A percentile compares a stretch with the other conserved stretches of the same genome.
Evolutionary conservation across 495 filamentous ascomycete species (phyloP).

Genomic region (Penicillium flavigenum): DNA sequence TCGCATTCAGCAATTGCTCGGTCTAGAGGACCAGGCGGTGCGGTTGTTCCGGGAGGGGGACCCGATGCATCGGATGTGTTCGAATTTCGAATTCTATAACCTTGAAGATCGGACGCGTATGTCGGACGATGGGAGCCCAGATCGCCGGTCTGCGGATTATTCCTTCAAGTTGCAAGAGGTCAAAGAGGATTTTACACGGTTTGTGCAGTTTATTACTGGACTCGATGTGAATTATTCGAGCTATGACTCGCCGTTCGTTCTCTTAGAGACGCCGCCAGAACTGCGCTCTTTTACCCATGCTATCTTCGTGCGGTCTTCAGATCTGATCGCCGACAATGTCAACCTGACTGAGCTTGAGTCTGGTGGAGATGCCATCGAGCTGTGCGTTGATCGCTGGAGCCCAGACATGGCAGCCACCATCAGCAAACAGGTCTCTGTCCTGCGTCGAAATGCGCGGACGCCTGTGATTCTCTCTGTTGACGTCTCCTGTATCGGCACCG

Average conservation of each 20-base stretch:
- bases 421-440: conserved; percentile 45
- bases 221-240: conserved; percentile 52
- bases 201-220: conserved; percentile 65
- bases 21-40: conserved; percentile 55
- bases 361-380: conserved; percentile 68
- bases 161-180: conserved; percentile 71
- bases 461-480: conserved; percentile 72
- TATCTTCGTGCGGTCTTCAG: conserved; percentile 61
- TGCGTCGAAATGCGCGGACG: conserved; percentile 57
- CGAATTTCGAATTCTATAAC: conserved; percentile 81
- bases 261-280: conserved; percentile 66
- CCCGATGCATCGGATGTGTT: conserved; percentile 60
- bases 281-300: conserved; percentile 65
- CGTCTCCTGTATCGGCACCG: conserved; percentile 43
- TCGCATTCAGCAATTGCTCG: conserved; percentile 63
- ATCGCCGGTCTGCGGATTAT: conserved; percentile 49
- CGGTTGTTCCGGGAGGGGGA: conserved; percentile 52
- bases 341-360: conserved; percentile 66
- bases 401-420: conserved; percentile 45
- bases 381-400: conserved; percentile 65
- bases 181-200: conserved; percentile 71
- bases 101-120: conserved; percentile 49
- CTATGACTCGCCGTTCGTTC: conserved; percentile 70
- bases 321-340: conserved; percentile 52
- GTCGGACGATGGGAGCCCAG: conserved; percentile 37